Conservation (phyloP, 495 filamentous ascomycete genomes). For the Trichoderma parareesei region DNA sequence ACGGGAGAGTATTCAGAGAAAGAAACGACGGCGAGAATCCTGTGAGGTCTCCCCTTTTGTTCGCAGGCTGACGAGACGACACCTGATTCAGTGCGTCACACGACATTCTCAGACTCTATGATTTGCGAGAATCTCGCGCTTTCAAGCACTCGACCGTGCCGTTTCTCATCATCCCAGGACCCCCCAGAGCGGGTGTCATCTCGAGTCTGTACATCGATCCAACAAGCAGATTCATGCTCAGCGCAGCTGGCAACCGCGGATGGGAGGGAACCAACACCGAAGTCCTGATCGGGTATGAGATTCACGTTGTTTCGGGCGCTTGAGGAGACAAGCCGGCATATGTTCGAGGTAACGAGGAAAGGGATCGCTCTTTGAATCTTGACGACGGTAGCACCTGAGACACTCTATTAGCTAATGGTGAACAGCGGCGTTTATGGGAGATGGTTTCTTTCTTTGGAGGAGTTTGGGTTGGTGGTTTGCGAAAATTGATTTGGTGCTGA, state of each 20-base stretch:
- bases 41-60: not conserved
- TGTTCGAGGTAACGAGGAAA: not conserved
- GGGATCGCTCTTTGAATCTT: not conserved
- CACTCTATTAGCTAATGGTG: not conserved
- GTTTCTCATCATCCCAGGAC: constrained; percentile 89
- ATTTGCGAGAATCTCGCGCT: constrained; percentile 60
- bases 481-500: not conserved
- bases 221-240: constrained; percentile 83
- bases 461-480: not conserved
- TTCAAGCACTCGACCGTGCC: constrained; percentile 75
- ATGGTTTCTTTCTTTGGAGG: no score
- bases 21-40: not conserved
- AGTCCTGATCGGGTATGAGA: constrained; percentile 90
- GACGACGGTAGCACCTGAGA: not conserved
- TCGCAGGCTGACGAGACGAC: not conserved
- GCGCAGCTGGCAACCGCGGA: constrained; percentile 79
- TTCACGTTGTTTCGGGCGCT: constrained; percentile 25
- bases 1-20: not conserved
- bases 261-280: constrained; percentile 95
- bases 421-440: not conserved
- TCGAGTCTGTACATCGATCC: constrained; percentile 77
- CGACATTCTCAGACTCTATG: constrained; percentile 89
- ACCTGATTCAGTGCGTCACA: constrained; percentile 60
- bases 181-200: constrained; percentile 80
- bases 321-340: not conserved